Base-by-base conservation (phyloP, 306 rosid species). In the Clitoria ternatea region DNA sequence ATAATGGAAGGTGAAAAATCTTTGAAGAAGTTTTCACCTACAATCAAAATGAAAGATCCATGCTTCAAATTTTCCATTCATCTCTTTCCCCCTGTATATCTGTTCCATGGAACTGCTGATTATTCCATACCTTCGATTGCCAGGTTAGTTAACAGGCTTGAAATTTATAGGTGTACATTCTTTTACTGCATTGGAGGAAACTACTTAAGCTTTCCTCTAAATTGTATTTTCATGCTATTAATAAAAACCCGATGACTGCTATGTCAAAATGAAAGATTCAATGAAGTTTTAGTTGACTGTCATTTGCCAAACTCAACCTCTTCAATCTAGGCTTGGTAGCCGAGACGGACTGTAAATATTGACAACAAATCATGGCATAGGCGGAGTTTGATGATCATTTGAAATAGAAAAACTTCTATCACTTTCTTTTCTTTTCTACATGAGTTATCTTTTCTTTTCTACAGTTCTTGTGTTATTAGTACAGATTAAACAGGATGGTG, bases 1-100 rank as follows among this genome's bases (percentile, higher is more conserved):
- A 83, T 94, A 33, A 94, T 94, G 99, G 99, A 94, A 84, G 98
- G 97, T 32, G 89, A 87, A 86, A 35, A 89, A 76, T 87, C 92
- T 37, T 74, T 94, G 79, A 75, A 50, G 54, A 42, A 59, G 52
- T 91, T 83, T 77, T 94, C 99, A 66, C 99, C 99, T 3, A 95
- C 77, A 83, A 43, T 89, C 35, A 83, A 54, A 83, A 76, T 89
- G 74, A 82, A 68, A 80, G 96, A 91, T 73, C 86, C 92, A 30
- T 37, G 84, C 77, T 50, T 72, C 72, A 79, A 59, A 69, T 61
- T 61, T 70, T 83, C 76, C 53, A 75, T 81, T 80, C 84, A 87
- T 75, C 74, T 74, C 45, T 76, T 94, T 79, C 97, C 99, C 65
- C 88, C 84, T 26, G 62, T 94, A 50, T 43, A 75, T 73, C 84